These are phyloP conservation scores for Irpex rosettiformis DNA, from an alignment of 1,284 basidiomycete genomes.

Conservation along the genomic window DNA sequence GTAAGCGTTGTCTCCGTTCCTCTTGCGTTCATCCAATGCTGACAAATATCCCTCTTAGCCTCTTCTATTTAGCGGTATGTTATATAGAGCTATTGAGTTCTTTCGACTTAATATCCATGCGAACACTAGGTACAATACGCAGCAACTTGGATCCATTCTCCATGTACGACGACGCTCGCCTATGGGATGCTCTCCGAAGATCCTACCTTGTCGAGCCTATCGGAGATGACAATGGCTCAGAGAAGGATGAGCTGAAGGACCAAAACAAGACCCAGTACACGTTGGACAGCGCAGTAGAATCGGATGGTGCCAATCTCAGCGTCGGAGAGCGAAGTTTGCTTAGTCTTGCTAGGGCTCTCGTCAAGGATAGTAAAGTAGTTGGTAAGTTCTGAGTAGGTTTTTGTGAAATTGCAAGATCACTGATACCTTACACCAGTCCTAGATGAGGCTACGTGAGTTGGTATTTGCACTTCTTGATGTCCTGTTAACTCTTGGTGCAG, in stretches of 20 bases:
- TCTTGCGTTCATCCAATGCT: background rate
- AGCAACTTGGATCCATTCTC: constrained; percentile 80
- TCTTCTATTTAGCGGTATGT: constrained; percentile 17
- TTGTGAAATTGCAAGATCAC: background rate
- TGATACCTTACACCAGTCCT: constrained; percentile 18
- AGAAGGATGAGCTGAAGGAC: constrained; percentile 5
- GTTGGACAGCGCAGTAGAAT: constrained; percentile 79
- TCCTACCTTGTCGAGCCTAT: constrained; percentile 65
- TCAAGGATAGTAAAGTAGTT: constrained; percentile 31
- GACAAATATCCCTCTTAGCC: constrained; percentile 8
- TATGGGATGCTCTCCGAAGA: constrained; percentile 83
- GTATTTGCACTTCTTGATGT: background rate
- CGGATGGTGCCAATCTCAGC: constrained; percentile 82
- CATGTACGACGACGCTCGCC: constrained; percentile 66
- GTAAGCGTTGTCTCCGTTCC: constrained; percentile 25
- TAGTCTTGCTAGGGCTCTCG: constrained; percentile 30
- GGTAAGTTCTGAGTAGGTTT: constrained; percentile 27
- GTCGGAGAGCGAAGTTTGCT: constrained; percentile 51
- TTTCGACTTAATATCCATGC: no score
- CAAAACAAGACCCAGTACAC: constrained; percentile 47
- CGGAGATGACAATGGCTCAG: constrained; percentile 11
- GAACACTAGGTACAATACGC: constrained; percentile 66
- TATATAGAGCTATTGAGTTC: background rate
- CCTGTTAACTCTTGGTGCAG: constrained; percentile 12
- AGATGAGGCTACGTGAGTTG: constrained; percentile 31